Percentiles rank a stretch among this genome's conserved stretches.
Evolutionary conservation across 2,329 filamentous ascomycete genomes (phyloP).

Genomic region (Fusarium mangiferae): DNA sequence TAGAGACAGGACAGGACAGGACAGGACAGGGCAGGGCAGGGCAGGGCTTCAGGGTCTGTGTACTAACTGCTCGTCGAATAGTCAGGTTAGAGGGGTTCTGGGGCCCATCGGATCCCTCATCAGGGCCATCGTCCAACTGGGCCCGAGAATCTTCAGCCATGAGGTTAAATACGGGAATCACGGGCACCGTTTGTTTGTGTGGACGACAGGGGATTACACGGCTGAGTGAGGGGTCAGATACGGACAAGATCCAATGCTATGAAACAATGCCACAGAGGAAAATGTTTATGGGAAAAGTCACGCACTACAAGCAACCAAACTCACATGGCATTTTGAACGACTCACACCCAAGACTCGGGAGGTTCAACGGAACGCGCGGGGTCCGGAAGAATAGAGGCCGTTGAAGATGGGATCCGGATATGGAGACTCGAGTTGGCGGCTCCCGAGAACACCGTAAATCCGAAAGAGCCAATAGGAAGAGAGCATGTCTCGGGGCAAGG

Average conservation of each 20-base stretch:
- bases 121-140: conserved; percentile 31
- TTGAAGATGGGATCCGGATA: background rate
- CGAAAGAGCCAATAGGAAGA: conserved; percentile 33
- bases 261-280: conserved; percentile 19
- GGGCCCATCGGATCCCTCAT: conserved; percentile 39
- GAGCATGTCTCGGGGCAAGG: background rate
- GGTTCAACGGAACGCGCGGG: conserved; percentile 36
- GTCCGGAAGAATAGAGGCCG: conserved; percentile 15
- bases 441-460: conserved; percentile 27
- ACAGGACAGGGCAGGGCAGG: background rate
- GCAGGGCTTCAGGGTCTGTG: background rate
- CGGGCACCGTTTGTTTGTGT: conserved; percentile 2
- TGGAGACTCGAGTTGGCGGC: conserved; percentile 10
- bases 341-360: background rate
- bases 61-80: conserved; percentile 42
- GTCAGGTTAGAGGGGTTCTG: conserved; percentile 34
- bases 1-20: background rate
- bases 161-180: conserved; percentile 8
- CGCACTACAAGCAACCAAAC: background rate
- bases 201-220: background rate
- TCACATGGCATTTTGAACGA: conserved; percentile 21
- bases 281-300: background rate
- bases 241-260: conserved; percentile 1
- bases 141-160: conserved; percentile 32
- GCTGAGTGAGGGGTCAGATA: conserved; percentile 5